Evolutionary conservation across 495 filamentous ascomycete genomes (phyloP).

Genomic region (Halenospora varia): DNA sequence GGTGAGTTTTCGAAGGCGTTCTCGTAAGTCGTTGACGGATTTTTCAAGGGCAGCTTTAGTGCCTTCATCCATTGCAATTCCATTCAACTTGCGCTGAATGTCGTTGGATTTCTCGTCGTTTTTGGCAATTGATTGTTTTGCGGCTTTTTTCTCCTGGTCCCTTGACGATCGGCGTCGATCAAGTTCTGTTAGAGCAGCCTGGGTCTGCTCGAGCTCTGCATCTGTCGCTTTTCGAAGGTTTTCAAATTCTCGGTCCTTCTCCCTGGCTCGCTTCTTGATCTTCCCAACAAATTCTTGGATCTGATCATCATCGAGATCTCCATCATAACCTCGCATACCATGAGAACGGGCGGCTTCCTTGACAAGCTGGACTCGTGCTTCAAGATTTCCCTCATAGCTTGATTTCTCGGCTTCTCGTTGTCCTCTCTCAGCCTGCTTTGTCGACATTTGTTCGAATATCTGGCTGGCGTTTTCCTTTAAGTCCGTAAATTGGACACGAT

Average conservation of each 20-base stretch:
- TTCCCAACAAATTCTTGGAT: constrained; percentile 74
- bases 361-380: constrained; percentile 64
- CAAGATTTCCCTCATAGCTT: constrained; percentile 75
- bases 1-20: constrained; percentile 56
- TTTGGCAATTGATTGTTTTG: constrained; percentile 60
- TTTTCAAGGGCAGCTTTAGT: constrained; percentile 69
- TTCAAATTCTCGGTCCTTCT: constrained; percentile 74
- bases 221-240: constrained; percentile 67
- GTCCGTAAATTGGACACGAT: constrained; percentile 57
- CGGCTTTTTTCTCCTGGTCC: constrained; percentile 63
- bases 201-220: constrained; percentile 62
- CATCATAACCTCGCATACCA: constrained; percentile 79
- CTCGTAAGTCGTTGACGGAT: constrained; percentile 64
- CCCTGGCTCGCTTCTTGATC: constrained; percentile 66
- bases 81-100: constrained; percentile 62
- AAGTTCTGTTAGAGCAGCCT: constrained; percentile 62
- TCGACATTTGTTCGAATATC: constrained; percentile 50
- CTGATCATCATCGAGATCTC: constrained; percentile 66
- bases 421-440: constrained; percentile 79
- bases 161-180: constrained; percentile 62
- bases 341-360: constrained; percentile 75
- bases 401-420: constrained; percentile 81
- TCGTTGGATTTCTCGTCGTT: constrained; percentile 62
- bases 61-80: constrained; percentile 79
- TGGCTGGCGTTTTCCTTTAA: constrained; percentile 61